These are phyloP conservation scores for Paulownia fortunei DNA, from an alignment of 257 asterid genomes.

Conservation along the genomic window DNA sequence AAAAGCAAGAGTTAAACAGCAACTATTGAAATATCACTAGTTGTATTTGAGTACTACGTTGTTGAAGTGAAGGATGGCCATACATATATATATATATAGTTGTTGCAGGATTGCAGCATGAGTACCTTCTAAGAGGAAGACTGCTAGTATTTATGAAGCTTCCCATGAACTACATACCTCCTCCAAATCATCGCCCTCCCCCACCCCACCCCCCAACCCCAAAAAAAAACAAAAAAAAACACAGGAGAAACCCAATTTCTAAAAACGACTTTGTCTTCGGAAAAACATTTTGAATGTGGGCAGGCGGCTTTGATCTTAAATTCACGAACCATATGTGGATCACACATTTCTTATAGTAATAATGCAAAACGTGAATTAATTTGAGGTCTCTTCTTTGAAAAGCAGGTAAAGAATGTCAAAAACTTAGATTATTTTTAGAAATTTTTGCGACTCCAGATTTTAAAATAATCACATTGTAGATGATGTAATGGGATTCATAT, in stretches of 20 bases:
- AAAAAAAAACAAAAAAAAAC: no score
- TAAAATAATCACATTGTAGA: no score
- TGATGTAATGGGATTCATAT: no score
- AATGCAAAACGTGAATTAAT: neutral
- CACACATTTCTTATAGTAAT: conserved; percentile 3
- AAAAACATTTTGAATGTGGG: conserved; percentile 20
- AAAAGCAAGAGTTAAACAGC: neutral
- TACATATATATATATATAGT: conserved; percentile 42
- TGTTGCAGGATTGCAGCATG: neutral
- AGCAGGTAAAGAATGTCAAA: no score
- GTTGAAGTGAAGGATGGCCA: conserved; percentile 15
- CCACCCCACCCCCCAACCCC: no score
- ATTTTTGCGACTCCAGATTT: no score
- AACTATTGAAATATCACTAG: conserved; percentile 12
- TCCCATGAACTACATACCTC: conserved; percentile 45
- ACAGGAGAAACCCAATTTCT: neutral
- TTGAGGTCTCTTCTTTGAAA: conserved; percentile 25
- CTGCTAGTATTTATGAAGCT: conserved; percentile 35
- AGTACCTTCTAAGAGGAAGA: neutral
- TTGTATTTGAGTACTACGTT: conserved; percentile 29
- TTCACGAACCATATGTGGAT: conserved; percentile 29
- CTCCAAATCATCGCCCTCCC: no score
- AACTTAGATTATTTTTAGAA: no score
- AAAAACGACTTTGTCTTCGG: conserved; percentile 7
- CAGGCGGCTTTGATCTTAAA: conserved; percentile 40